Evolutionary conservation across 768 basidiomycete species (phyloP).

Genomic region (Favolaschia claudopus): DNA sequence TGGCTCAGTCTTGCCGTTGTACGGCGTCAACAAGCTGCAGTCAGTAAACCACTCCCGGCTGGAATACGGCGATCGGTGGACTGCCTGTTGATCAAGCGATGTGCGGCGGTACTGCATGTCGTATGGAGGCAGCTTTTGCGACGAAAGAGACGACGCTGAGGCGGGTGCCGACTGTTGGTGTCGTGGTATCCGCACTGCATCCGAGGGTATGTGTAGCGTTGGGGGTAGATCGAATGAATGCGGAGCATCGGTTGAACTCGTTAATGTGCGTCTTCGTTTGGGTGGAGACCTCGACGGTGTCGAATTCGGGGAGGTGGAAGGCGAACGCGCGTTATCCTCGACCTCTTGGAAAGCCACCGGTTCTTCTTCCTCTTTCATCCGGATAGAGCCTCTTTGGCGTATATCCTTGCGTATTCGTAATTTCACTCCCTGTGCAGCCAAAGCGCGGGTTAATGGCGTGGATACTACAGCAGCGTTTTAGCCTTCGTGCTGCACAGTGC

Average conservation of each 20-base stretch:
- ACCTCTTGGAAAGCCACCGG: not conserved
- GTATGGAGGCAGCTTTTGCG: not conserved
- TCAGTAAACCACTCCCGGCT: not conserved
- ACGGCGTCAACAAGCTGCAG: not conserved
- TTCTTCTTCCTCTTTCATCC: not conserved
- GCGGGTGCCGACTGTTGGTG: not conserved
- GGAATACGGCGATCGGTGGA: not conserved
- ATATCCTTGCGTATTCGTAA: constrained; percentile 51
- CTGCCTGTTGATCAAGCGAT: not conserved
- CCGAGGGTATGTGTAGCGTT: not conserved
- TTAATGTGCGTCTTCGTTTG: constrained; percentile 20
- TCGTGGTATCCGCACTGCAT: not conserved
- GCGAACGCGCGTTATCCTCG: not conserved
- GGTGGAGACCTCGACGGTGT: constrained; percentile 12
- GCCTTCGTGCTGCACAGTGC: no score
- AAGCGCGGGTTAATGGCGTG: constrained; percentile 45
- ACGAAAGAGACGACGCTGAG: not conserved
- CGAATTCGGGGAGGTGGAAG: not conserved
- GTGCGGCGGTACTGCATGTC: not conserved
- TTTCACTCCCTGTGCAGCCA: constrained; percentile 53
- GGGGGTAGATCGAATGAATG: not conserved
- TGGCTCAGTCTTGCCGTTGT: not conserved
- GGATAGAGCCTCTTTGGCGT: constrained; percentile 18
- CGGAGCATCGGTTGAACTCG: not conserved
- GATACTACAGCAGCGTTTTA: no score